Base-by-base conservation (phyloP, 2,329 filamentous ascomycete genomes). In the Claviceps sp. region DNA sequence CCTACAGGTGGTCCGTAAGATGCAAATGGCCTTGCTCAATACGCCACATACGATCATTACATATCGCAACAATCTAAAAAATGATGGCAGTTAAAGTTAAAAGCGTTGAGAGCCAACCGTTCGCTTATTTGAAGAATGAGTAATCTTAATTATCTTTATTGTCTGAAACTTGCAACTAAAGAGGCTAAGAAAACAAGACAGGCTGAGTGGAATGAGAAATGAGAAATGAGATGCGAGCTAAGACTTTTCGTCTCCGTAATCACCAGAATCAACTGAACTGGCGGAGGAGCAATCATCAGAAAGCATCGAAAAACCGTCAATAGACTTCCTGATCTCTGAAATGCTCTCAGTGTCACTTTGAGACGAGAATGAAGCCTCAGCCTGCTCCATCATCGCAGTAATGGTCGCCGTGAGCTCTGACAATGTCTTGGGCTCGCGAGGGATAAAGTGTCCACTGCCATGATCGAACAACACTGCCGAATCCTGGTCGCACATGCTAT, bases 361-460 rank as follows among this genome's bases (percentile, higher is more conserved):
- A 24, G 40, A 19, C 40, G 19, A 4, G 7, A 24, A 24, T 17
- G 6, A 17, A 17, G 40, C 7, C 13, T 50, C 48, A 4, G 14
- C 26, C 8, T 44, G 43, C n/a, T 50, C 26, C 14, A 38, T 14
- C 48, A 50, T 10, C 17, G 17, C n/a, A 22, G 4, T 10, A n/a
- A 58, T 50, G 38, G 38, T 44, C 14, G 41, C 39, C 1, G 48
- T 69, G 14, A 77, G 61, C 56, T 77, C 73, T 56, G 68, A 68
- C 51, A 76, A 68, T 0, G 73, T 73, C 14, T 66, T 67, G 51
- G 68, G 69, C 52, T 78, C 75, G 55, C 78, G 68, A 0, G 81
- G 80, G 4, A 84, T 66, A 0, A 77, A 82, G 59, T 84, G 81
- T 0, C 80, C 81, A 58, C 82, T 82, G 4, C 78, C 80, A 56